Percentiles rank a stretch among this genome's conserved stretches.
phyloP scores from a whole-genome alignment of 2,329 filamentous ascomycete species.

The Phyllosticta capitalensis region DNA sequence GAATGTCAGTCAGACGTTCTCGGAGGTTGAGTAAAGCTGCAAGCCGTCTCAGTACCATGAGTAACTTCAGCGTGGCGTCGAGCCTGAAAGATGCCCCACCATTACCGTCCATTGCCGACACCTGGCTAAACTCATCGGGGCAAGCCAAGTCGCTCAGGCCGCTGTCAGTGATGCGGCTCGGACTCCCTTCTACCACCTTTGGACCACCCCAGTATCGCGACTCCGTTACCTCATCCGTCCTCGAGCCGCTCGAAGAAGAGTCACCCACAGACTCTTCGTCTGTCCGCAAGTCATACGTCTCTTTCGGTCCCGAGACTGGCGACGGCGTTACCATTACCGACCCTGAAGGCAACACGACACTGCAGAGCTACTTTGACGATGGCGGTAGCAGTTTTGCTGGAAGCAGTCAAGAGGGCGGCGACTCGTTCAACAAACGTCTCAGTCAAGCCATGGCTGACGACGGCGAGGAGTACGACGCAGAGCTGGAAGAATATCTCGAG shows the following conservation, averaged over 20 bases:
- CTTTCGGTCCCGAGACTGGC: conserved; percentile 61
- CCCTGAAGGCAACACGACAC: conserved; percentile 57
- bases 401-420: conserved; percentile 48
- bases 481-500: conserved; percentile 79
- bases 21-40: conserved; percentile 86
- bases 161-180: conserved; percentile 51
- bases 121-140: conserved; percentile 63
- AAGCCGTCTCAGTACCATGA: conserved; percentile 85
- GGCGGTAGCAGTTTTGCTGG: conserved; percentile 63
- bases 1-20: conserved; percentile 83
- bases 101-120: conserved; percentile 89
- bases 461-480: conserved; percentile 83
- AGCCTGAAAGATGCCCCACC: conserved; percentile 88
- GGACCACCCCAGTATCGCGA: conserved; percentile 57
- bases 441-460: conserved; percentile 81
- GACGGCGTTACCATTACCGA: conserved; percentile 69
- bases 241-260: conserved; percentile 87
- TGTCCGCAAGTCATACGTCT: conserved; percentile 87
- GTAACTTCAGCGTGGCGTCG: conserved; percentile 85
- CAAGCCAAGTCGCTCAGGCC: conserved; percentile 44
- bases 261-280: conserved; percentile 69
- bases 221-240: conserved; percentile 77
- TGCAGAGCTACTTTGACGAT: conserved; percentile 80
- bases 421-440: conserved; percentile 72
- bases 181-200: conserved; percentile 43